A percentile compares a stretch with the other conserved stretches of the same genome.
These are phyloP conservation scores for Jacaranda mimosifolia DNA, from an alignment of 257 asterid species.

Conservation along the genomic window DNA sequence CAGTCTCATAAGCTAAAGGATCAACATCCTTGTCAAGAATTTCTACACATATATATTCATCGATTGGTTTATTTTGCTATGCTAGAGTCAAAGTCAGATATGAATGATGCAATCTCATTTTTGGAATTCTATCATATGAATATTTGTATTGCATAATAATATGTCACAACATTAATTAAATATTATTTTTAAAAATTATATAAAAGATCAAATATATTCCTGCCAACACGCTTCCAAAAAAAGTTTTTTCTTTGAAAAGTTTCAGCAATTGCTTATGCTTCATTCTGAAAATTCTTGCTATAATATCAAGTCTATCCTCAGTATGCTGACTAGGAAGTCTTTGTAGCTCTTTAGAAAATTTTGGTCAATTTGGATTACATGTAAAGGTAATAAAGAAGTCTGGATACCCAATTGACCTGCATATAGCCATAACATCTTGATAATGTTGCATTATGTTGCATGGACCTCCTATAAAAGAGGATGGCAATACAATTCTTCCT, in stretches of 20 bases:
- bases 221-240: neutral
- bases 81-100: neutral
- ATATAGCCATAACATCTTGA: no score
- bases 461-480: conserved; percentile 6
- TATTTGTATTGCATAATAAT: neutral
- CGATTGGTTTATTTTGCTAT: neutral
- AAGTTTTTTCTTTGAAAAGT: neutral
- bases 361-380: no score
- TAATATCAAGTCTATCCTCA: no score
- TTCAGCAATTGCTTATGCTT: neutral
- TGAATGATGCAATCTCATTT: conserved; percentile 1
- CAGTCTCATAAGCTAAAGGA: conserved; percentile 3
- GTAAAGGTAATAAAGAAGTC: no score
- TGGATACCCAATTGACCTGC: no score
- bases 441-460: no score
- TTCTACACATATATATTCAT: conserved; percentile 22
- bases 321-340: no score
- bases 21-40: conserved; percentile 3
- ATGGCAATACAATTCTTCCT: conserved; percentile 3
- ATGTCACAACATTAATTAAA: no score
- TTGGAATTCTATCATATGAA: conserved; percentile 26
- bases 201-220: neutral
- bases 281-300: no score
- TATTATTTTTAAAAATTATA: no score
- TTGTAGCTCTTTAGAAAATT: no score